phyloP scores from a whole-genome alignment of 1,284 basidiomycete genomes.

The Amylostereum chailletii region DNA sequence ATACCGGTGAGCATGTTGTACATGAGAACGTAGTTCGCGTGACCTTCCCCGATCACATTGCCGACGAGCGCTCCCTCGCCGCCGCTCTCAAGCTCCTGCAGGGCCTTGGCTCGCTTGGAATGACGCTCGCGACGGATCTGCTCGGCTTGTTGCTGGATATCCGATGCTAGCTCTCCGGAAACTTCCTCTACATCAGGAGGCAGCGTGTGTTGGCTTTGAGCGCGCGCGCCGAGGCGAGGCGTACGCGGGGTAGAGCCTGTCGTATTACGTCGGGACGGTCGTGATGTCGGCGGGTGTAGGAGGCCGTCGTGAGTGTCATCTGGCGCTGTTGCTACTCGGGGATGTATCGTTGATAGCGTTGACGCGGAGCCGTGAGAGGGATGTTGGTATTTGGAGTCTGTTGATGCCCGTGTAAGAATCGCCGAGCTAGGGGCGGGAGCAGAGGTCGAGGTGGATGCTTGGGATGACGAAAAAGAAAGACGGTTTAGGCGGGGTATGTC shows the following conservation, averaged over 20 bases:
- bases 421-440: slow-evolving; percentile 7
- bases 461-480: neutral
- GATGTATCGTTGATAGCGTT: slow-evolving; percentile 11
- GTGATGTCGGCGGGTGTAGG: slow-evolving; percentile 34
- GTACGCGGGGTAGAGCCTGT: slow-evolving; percentile 28
- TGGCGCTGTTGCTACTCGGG: slow-evolving; percentile 8
- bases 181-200: slow-evolving; percentile 18
- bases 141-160: slow-evolving; percentile 80
- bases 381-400: slow-evolving; percentile 10
- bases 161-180: slow-evolving; percentile 34
- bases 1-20: slow-evolving; percentile 99
- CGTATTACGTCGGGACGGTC: slow-evolving; percentile 46
- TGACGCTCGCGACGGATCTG: slow-evolving; percentile 71
- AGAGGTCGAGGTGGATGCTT: slow-evolving; percentile 6
- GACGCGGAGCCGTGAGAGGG: slow-evolving; percentile 15
- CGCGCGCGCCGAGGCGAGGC: slow-evolving; percentile 14
- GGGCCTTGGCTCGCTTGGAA: slow-evolving; percentile 59
- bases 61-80: slow-evolving; percentile 65
- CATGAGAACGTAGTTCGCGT: slow-evolving; percentile 98
- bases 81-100: slow-evolving; percentile 36
- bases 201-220: slow-evolving; percentile 15
- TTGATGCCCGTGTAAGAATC: slow-evolving; percentile 10
- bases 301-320: slow-evolving; percentile 39
- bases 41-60: slow-evolving; percentile 93
- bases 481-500: slow-evolving; percentile 9